Evolutionary conservation across 2,329 filamentous ascomycete genomes (phyloP).

Genomic region (Exophiala sideris): DNA sequence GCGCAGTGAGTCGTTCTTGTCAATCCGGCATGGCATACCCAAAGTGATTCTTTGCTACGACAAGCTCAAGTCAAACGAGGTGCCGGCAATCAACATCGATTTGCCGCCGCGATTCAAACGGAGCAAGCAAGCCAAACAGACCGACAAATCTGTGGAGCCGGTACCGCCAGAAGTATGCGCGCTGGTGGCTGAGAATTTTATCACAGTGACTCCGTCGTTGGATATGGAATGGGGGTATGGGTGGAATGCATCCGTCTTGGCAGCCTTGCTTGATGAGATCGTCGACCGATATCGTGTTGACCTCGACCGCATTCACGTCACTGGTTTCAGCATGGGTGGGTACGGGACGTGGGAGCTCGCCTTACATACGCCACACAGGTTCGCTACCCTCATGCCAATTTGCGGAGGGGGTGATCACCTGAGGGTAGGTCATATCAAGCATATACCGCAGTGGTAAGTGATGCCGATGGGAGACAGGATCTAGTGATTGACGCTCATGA

Average conservation of each 20-base stretch:
- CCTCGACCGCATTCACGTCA: constrained; percentile 17
- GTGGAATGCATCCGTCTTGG: constrained; percentile 19
- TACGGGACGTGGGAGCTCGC: constrained; percentile 22
- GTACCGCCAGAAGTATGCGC: constrained; percentile 11
- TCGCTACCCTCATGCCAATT: constrained; percentile 17
- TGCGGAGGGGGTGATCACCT: constrained; percentile 18
- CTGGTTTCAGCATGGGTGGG: constrained; percentile 23
- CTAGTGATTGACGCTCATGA: background rate
- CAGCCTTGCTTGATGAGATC: constrained; percentile 20
- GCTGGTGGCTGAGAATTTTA: constrained; percentile 18
- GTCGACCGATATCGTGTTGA: constrained; percentile 19
- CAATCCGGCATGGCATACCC: constrained; percentile 17
- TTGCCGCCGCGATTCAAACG: constrained; percentile 5
- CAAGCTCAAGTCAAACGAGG: constrained; percentile 12
- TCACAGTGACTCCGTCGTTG: constrained; percentile 21
- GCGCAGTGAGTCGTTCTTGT: constrained; percentile 14
- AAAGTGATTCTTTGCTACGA: constrained; percentile 23
- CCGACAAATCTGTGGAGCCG: constrained; percentile 15
- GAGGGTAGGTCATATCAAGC: constrained; percentile 11
- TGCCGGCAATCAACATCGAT: constrained; percentile 13
- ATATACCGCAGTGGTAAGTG: constrained; percentile 24
- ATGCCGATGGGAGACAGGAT: background rate
- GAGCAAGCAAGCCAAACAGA: constrained; percentile 10
- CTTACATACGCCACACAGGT: constrained; percentile 15
- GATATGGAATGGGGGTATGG: constrained; percentile 21